phyloP scores from a whole-genome alignment of 345 rosid species.

The Pistacia atlantica region DNA sequence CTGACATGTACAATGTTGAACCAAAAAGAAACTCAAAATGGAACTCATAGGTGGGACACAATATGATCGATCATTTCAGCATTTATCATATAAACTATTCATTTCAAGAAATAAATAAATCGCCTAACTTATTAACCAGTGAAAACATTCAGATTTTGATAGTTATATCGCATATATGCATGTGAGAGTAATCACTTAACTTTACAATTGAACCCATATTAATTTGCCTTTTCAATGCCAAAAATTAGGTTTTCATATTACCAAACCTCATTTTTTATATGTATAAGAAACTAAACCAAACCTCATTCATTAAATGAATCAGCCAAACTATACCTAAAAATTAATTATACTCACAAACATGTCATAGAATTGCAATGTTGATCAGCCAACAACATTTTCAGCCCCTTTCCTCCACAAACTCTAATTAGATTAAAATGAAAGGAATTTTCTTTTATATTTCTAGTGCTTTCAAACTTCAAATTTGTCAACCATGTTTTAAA shows the following conservation, averaged over 20 bases:
- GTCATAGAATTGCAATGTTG: background rate
- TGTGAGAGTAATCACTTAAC: background rate
- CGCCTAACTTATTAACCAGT: background rate
- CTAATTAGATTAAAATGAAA: background rate
- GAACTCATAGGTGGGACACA: background rate
- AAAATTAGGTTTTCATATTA: too few species aligned
- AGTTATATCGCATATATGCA: background rate
- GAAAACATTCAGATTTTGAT: conserved; percentile 6
- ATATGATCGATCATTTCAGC: background rate
- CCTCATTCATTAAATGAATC: background rate
- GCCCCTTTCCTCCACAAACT: background rate
- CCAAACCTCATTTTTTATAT: too few species aligned
- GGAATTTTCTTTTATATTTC: background rate
- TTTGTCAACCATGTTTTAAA: background rate
- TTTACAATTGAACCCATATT: background rate
- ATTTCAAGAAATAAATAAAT: background rate
- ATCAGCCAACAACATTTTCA: background rate
- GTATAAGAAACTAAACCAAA: background rate
- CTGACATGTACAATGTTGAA: background rate
- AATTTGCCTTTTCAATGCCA: background rate
- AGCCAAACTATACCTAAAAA: background rate
- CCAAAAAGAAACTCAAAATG: background rate
- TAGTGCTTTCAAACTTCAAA: background rate
- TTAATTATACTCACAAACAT: background rate
- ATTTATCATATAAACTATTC: background rate